These are phyloP conservation scores for Mycena crocata DNA, from an alignment of 768 basidiomycete species.

Conservation along the genomic window DNA sequence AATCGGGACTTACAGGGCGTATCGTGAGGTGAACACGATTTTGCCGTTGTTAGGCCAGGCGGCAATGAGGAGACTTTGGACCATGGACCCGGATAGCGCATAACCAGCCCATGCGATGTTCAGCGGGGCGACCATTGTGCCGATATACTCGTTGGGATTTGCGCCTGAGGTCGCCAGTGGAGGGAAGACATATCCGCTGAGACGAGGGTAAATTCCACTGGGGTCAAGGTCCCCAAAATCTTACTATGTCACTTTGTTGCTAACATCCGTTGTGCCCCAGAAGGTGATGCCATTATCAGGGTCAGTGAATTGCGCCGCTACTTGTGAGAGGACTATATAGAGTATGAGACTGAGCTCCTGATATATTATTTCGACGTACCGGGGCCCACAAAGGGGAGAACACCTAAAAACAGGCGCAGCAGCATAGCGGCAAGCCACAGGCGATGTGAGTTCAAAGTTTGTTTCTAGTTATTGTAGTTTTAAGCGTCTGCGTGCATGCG, in stretches of 20 bases:
- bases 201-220: slow-evolving; percentile 41
- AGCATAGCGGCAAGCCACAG: slow-evolving; percentile 44
- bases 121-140: slow-evolving; percentile 69
- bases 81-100: slow-evolving; percentile 66
- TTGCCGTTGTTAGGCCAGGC: slow-evolving; percentile 69
- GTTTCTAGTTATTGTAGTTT: slow-evolving; percentile 24
- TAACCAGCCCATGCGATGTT: slow-evolving; percentile 67
- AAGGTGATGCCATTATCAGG: slow-evolving; percentile 68
- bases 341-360: not conserved
- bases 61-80: slow-evolving; percentile 65
- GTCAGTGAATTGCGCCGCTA: slow-evolving; percentile 58
- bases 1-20: slow-evolving; percentile 58
- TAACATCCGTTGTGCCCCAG: slow-evolving; percentile 56
- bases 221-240: not conserved
- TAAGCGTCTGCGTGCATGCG: slow-evolving; percentile 41
- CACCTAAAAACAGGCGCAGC: slow-evolving; percentile 44
- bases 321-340: slow-evolving; percentile 44
- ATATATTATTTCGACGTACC: slow-evolving; percentile 44
- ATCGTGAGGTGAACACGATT: slow-evolving; percentile 65
- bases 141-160: slow-evolving; percentile 67
- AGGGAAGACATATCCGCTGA: slow-evolving; percentile 64
- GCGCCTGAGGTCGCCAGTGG: slow-evolving; percentile 53
- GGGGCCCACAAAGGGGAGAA: slow-evolving; percentile 54
- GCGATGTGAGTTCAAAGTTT: slow-evolving; percentile 25
- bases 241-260: slow-evolving; percentile 52